Base-by-base conservation (phyloP, 2,329 filamentous ascomycete genomes). In the Ascochyta rabiei region DNA sequence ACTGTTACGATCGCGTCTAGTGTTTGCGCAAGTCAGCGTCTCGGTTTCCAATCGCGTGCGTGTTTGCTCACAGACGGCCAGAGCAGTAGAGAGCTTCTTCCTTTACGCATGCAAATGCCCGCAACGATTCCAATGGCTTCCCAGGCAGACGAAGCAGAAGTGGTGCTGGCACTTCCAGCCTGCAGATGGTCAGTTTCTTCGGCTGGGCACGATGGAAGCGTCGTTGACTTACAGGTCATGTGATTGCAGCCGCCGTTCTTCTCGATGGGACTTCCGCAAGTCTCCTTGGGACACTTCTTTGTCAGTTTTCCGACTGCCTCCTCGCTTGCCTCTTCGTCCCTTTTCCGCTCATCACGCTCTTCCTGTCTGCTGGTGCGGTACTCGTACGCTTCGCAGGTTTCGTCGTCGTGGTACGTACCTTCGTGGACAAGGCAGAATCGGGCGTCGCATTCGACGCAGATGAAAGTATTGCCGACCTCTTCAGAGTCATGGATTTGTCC, bases 401-500 rank as follows among this genome's bases (percentile, higher is more conserved):
- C 76, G 13, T 67, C 70, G n/a, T 62, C 63, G 42, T 79, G 77
- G 74, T 75, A 79, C 10, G 63, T 51, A 6, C 62, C 62, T 33
- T 73, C 65, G 52, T 79, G 76, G 0, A 60, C 53, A 3, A 73
- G 60, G 50, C 77, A 80, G 38, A 74, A 66, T 35, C 70, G 66
- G 58, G 70, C 72, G 6, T 67, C 62, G 58, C 77, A 79, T 2
- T 53, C 57, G 2, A 53, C 61, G 42, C 77, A 79, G 8, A 63
- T 64, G 64, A 79, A 79, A 16, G 81, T 81, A 2, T 82, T 79
- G 9, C 79, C 75, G 2, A 70, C 70, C 3, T 63, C 56, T 15
- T 78, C 78, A 3, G 67, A 74, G 26, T 84, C 79, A 44, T 86
- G 83, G 10, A 84, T 74, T 54, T 86, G 83, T 0, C 84, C 83